Conservation (phyloP, 345 rosid genomes). For the Brassica nigra region DNA sequence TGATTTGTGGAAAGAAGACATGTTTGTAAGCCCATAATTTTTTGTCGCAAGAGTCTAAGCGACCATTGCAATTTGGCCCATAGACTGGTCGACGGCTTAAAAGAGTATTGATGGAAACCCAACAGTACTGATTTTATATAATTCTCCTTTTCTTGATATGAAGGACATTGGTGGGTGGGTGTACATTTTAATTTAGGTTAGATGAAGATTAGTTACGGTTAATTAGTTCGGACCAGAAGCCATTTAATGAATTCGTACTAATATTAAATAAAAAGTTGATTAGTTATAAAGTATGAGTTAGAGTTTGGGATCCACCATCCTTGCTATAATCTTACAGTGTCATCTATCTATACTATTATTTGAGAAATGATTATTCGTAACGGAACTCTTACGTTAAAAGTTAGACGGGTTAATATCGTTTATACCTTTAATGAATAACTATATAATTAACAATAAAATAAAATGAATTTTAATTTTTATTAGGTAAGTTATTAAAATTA, state of each 20-base stretch:
- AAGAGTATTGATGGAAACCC: background rate
- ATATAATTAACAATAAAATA: too few relatives aligned
- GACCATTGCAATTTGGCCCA: background rate
- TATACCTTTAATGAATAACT: too few relatives aligned
- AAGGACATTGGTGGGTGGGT: constrained; percentile 21
- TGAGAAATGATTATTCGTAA: too few relatives aligned
- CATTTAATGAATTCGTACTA: constrained; percentile 22
- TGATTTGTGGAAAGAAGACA: background rate
- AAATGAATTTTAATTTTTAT: too few relatives aligned
- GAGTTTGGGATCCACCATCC: constrained; percentile 24
- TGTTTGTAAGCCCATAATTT: background rate
- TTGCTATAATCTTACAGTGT: constrained; percentile 8
- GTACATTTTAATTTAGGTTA: constrained; percentile 25
- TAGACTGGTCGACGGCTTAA: background rate
- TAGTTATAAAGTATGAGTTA: constrained; percentile 1
- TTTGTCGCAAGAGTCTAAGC: background rate
- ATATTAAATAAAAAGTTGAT: constrained; percentile 25
- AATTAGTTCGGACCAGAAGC: constrained; percentile 13
- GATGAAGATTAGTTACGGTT: constrained; percentile 24
- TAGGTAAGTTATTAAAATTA: too few relatives aligned
- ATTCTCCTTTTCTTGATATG: background rate
- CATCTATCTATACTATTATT: background rate
- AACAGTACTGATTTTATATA: background rate
- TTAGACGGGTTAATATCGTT: too few relatives aligned
- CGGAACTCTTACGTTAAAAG: too few relatives aligned